Conservation (phyloP, 495 filamentous ascomycete genomes). For the Sphaerosporella brunnea region DNA sequence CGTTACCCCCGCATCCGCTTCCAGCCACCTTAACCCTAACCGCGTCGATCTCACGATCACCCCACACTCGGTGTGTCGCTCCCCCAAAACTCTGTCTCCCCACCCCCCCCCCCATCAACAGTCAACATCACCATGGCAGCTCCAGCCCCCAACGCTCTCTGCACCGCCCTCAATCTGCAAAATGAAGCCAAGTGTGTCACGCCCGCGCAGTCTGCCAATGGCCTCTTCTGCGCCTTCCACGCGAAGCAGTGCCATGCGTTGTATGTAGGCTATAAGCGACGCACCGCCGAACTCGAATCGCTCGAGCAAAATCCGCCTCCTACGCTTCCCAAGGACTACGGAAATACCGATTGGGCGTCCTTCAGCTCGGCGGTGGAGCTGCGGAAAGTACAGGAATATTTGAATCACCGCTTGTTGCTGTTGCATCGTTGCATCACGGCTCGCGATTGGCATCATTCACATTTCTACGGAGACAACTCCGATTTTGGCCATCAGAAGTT, state of each 20-base stretch:
- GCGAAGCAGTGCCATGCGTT: conserved; percentile 33
- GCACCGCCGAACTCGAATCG: conserved; percentile 31
- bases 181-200: conserved; percentile 3
- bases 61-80: no score
- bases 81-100: no score
- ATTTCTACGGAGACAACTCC: conserved; percentile 33
- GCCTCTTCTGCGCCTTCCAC: conserved; percentile 35
- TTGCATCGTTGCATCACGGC: conserved; percentile 35
- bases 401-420: conserved; percentile 31
- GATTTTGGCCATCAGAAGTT: conserved; percentile 33
- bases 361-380: conserved; percentile 28
- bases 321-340: conserved; percentile 28
- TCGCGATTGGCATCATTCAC: conserved; percentile 36
- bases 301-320: conserved; percentile 26
- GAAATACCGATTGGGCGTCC: conserved; percentile 30
- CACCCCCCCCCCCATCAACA: not conserved
- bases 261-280: conserved; percentile 35
- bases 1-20: no score
- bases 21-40: no score
- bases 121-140: not conserved
- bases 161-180: conserved; percentile 12
- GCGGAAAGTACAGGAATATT: conserved; percentile 30
- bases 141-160: not conserved
- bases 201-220: conserved; percentile 5
- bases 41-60: no score